Base-by-base conservation (phyloP, 2,329 filamentous ascomycete genomes). In the Xylaria sp. region DNA sequence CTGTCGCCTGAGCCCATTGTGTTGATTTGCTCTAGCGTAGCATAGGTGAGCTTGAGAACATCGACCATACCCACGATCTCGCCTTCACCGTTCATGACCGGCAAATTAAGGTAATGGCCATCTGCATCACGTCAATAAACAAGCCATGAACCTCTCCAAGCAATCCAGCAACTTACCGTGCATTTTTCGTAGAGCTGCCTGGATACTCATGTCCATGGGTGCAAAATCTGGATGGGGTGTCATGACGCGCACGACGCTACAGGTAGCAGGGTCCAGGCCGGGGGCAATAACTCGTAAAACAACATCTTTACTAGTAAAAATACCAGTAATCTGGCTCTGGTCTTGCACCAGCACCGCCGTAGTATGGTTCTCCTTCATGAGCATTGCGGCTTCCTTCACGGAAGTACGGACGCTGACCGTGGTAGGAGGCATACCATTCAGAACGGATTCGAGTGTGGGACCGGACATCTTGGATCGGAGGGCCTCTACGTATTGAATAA, bases 11-110 rank as follows among this genome's bases (percentile, higher is more conserved):
- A 94, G 45, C 88, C 90, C 90, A 99, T 98, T 66, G 93, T 94
- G 83, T 98, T 98, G 81, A 97, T 94, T 83, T 97, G 95, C 81
- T 99, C 96, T 60, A 99, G 87, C 5, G 96, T 99, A 56, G 96
- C 96, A 80, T 99, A 99, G 25, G 96, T 99, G 76, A 99, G 86
- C 83, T 98, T 98, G 69, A 99, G 88, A 66, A 99, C 96, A 80
- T 99, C 96, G 29, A 99, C 96, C 96, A 99, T 99, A 75, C 96
- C 96, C 65, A 99, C 96, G 77, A 99, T 99, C 81, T 99, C 96
- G 71, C 95, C 96, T 69, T 88, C 87, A 72, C 97, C 94, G 80
- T 97, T 97, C 96, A 99, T 99, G 69, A 99, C 96, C 9, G 96
- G 96, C 50, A 99, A 84, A 79, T 99, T 99, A 62, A 99, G 89